Conservation (phyloP, 176 grass and related monocot species). For the Carex kokanica region DNA sequence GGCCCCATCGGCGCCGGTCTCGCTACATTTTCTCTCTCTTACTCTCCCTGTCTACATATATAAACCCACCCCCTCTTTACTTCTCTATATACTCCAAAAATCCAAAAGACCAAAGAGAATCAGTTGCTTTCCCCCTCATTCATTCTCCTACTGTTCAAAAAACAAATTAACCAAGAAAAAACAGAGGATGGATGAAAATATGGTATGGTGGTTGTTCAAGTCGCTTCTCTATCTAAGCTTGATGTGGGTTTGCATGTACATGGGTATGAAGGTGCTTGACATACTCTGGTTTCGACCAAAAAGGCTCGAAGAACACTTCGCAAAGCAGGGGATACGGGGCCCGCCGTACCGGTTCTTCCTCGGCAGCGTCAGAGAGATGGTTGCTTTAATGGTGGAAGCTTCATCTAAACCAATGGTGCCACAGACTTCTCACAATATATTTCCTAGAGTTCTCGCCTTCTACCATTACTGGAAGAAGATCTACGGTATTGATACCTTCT, state of each 20-base stretch:
- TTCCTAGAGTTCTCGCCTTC: conserved; percentile 83
- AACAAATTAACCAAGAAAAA: conserved; percentile 7
- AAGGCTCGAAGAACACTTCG: conserved; percentile 68
- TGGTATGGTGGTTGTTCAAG: conserved; percentile 38
- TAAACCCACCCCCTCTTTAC: conserved; percentile 30
- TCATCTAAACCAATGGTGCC: conserved; percentile 70
- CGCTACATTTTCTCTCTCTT: conserved; percentile 34
- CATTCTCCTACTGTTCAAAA: conserved; percentile 17
- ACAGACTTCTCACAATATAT: conserved; percentile 69
- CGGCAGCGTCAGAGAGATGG: conserved; percentile 69
- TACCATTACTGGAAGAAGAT: conserved; percentile 95
- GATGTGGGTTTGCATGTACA: conserved; percentile 43
- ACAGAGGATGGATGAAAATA: conserved; percentile 30
- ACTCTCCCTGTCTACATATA: conserved; percentile 44
- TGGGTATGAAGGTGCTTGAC: conserved; percentile 49
- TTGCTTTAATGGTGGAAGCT: conserved; percentile 66
- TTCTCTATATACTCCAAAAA: conserved; percentile 32
- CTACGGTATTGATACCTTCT: conserved; percentile 45
- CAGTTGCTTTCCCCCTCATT: neutral
- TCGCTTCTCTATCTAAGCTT: neutral
- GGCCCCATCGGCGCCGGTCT: conserved; percentile 25
- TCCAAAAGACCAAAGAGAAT: conserved; percentile 16
- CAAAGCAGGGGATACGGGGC: conserved; percentile 62
- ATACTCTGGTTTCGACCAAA: conserved; percentile 72
- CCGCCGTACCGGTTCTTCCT: conserved; percentile 74